Evolutionary conservation across 805 yeast genomes (phyloP), one percentile per base, ranked within the genome.

Genomic region (Crinitomyces ghanaensis): DNA sequence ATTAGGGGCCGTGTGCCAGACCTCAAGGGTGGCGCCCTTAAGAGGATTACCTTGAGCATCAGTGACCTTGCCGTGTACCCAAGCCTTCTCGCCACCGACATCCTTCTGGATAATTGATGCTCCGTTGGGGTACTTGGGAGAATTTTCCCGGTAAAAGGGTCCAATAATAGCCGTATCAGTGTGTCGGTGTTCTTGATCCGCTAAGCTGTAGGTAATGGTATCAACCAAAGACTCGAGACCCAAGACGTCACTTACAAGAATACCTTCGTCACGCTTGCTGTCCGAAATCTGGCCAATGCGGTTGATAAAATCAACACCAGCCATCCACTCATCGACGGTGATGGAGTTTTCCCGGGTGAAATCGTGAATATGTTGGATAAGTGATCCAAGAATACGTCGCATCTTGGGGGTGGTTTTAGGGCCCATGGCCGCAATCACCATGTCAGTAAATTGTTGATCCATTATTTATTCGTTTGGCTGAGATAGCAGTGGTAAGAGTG

Each of bases 1-100:
- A 31, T 55, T 56, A 22, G 57, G 56, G 30, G 56, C 62, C 41
- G 61, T 57, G 26, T 57, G 59, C 62, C 62, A 57, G 27, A 54
- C 52, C 33, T 57, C 62, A 34, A 57, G 48, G 31, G 40, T 37
- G 17, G 50, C 60, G 19, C 50, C 50, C 9, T 30, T 39, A 16
- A 57, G 38, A 3, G 60, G 57, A 9, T 39, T 41, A 23, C 59
- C 62, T 12, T 36, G 17, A 6, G 42, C 38, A 25, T 51, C 55
- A 8, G 49, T 43, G 12, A 57, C 44, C 22, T 35, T 39, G 30
- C 60, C 60, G 29, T 33, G 39, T 6, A 57, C 46, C 30, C 43
- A 45, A 28, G 49, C 40, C 27, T 42, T 42, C 21, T 46, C 50
- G 11, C 62, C 62, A 20, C 56, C 55, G 30, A 51, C 62, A 5